phyloP scores from a whole-genome alignment of 768 basidiomycete species.

The Tulasnella sp. region DNA sequence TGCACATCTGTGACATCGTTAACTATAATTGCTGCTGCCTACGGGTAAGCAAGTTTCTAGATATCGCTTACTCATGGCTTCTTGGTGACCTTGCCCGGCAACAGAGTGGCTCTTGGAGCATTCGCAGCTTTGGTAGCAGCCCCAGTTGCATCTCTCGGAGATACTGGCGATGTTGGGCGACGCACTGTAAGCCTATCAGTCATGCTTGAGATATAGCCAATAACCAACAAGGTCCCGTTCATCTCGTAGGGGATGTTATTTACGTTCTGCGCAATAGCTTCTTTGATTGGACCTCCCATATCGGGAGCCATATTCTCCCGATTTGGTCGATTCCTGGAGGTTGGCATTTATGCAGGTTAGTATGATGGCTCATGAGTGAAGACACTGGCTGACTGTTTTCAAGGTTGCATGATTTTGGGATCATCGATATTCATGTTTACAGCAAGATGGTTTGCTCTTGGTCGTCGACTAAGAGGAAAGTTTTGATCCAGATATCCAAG shows the following conservation, averaged over 20 bases:
- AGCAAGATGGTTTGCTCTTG: slow-evolving; percentile 4
- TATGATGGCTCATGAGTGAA: too few relatives aligned
- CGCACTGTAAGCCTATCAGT: slow-evolving; percentile 1
- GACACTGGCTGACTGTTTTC: background rate
- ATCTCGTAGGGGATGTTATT: slow-evolving; percentile 15
- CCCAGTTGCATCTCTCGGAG: slow-evolving; percentile 15
- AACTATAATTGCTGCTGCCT: slow-evolving; percentile 43
- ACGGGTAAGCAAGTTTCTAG: slow-evolving; percentile 37
- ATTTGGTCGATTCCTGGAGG: background rate
- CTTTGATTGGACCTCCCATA: slow-evolving; percentile 17
- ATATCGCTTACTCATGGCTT: background rate
- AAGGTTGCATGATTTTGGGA: slow-evolving; percentile 5
- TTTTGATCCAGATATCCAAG: too few relatives aligned
- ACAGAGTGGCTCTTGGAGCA: slow-evolving; percentile 41
- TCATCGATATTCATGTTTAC: background rate
- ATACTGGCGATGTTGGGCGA: slow-evolving; percentile 14
- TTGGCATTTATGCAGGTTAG: slow-evolving; percentile 16
- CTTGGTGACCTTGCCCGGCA: too few relatives aligned
- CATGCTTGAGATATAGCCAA: background rate
- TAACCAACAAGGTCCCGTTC: too few relatives aligned
- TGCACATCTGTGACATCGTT: slow-evolving; percentile 33
- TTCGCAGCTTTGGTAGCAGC: slow-evolving; percentile 26
- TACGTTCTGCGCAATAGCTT: slow-evolving; percentile 10
- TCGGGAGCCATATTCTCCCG: slow-evolving; percentile 14
- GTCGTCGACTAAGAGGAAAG: slow-evolving; percentile 7